Evolutionary conservation across 345 rosid genomes (phyloP).

Genomic region (Eutrema yunnanense): DNA sequence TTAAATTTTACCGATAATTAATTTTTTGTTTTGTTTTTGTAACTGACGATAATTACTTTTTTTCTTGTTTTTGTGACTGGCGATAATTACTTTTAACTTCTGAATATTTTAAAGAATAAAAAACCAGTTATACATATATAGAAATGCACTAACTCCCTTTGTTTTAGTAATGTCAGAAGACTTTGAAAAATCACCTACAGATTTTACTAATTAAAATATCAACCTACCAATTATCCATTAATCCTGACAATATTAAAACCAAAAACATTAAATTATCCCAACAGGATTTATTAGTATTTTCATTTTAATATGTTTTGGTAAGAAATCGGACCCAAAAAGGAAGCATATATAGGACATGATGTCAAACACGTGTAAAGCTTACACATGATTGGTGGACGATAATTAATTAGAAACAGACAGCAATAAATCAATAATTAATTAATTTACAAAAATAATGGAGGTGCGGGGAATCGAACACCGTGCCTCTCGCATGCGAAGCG

Average conservation of each 20-base stretch:
- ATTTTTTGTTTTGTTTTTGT: no score
- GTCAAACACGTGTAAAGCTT: not conserved
- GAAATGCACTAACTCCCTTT: not conserved
- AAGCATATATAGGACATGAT: not conserved
- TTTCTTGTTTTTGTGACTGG: no score
- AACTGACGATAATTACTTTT: no score
- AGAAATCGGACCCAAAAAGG: not conserved
- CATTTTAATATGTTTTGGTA: not conserved
- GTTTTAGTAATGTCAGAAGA: not conserved
- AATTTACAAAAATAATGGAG: constrained; percentile 32
- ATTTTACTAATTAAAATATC: not conserved
- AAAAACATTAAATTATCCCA: no score
- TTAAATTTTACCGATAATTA: not conserved
- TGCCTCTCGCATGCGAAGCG: constrained; percentile 99
- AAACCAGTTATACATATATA: not conserved
- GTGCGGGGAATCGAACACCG: constrained; percentile 96
- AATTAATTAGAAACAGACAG: not conserved
- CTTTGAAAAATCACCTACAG: not conserved
- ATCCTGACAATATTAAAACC: not conserved
- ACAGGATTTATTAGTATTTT: no score
- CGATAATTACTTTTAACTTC: no score
- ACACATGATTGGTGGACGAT: not conserved
- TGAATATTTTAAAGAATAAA: not conserved
- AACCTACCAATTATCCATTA: not conserved
- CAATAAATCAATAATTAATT: not conserved